Evolutionary conservation across 2,329 filamentous ascomycete genomes (phyloP).

Genomic region (Proliferodiscus dingleyae): DNA sequence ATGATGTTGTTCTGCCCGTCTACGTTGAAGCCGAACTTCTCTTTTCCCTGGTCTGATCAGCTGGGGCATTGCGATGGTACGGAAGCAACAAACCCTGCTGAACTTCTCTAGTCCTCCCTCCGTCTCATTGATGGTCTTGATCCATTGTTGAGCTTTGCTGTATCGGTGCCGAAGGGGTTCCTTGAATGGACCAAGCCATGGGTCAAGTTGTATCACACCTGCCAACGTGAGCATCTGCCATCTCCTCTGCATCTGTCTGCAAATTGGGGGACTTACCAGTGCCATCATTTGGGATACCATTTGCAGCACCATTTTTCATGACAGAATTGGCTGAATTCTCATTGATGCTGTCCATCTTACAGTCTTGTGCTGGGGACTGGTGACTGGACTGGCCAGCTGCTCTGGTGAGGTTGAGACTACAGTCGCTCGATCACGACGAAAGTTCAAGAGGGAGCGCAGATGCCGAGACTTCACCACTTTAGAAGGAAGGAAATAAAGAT

Average conservation of each 20-base stretch:
- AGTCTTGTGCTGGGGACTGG: no score
- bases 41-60: slow-evolving; percentile 60
- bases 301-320: slow-evolving; percentile 36
- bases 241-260: slow-evolving; percentile 1
- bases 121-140: slow-evolving; percentile 71
- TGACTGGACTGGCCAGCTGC: no score
- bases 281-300: slow-evolving; percentile 60
- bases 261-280: slow-evolving; percentile 50
- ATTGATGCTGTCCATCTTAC: slow-evolving; percentile 27
- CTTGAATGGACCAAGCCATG: slow-evolving; percentile 82
- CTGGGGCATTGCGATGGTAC: background rate
- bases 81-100: slow-evolving; percentile 57
- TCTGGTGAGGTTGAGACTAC: no score
- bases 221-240: slow-evolving; percentile 21
- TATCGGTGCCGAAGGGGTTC: slow-evolving; percentile 73
- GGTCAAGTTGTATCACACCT: slow-evolving; percentile 86
- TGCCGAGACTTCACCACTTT: no score
- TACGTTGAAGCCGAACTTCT: slow-evolving; percentile 82
- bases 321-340: slow-evolving; percentile 27
- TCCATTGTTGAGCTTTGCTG: slow-evolving; percentile 77
- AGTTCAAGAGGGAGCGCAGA: no score
- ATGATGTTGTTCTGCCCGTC: slow-evolving; percentile 75
- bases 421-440: no score
- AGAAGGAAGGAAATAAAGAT: background rate
- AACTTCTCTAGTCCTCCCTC: slow-evolving; percentile 93